Base-by-base conservation (phyloP, 257 asterid species). In the Nicotiana tabacum region DNA sequence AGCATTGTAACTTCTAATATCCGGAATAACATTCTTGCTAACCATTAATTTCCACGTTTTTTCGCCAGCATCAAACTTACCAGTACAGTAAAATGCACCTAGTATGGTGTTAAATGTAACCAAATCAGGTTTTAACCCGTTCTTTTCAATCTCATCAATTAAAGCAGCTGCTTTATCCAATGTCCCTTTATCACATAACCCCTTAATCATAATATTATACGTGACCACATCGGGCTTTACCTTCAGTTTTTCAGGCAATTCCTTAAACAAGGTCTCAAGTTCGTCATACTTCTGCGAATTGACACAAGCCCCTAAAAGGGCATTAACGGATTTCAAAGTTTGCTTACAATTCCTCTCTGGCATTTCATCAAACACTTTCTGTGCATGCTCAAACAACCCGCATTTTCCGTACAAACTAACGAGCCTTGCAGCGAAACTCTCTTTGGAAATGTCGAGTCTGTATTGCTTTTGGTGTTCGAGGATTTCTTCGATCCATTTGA, bases 301-400 rank as follows among this genome's bases (percentile, higher is more conserved):
- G 1, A 88, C 83, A 60, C 86, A 86, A 15, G 93, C 93, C 0
- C 87, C 83, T 81, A 90, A 84, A 67, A 90, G 89, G 76, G 90
- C 91, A 82, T 90, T 90, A 81, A 87, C 76, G 18, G 91, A 87
- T 67, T 81, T 82, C 37, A 86, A 85, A 55, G 87, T 87, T 67
- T 88, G 83, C 29, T 74, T 80, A 27, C 90, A 85, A 55, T 86
- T 80, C 37, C 79, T n/a, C 6, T 87, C 83, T 8, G 90, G 84
- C 88, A 90, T 88, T 87, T 87, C 91, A 46, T 90, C 93, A 80
- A 88, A 90, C 84, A 90, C 78, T 46, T 86, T 83, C 83, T 68
- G 77, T 35, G 93, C 91, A 64, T 87, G 56, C 1, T 85, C 89
- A 33, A 86, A 87, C 88, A 88, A 85, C 21, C 90, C 82, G 4